These are phyloP conservation scores for Penicillium sp. DNA, from an alignment of 2,329 filamentous ascomycete genomes.

Conservation along the genomic window DNA sequence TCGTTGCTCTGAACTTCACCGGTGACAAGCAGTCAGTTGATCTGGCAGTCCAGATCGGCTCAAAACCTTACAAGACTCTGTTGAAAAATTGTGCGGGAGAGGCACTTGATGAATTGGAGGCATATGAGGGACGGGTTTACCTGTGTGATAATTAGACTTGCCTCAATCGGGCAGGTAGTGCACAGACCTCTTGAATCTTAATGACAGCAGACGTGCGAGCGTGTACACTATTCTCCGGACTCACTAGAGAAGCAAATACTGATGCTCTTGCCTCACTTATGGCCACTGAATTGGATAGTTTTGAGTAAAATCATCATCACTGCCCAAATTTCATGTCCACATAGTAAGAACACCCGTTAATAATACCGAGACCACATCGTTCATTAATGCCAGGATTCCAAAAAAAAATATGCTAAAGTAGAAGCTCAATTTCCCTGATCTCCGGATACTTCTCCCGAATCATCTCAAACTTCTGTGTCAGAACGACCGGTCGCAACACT, in stretches of 20 bases:
- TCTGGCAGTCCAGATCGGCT: conserved; percentile 23
- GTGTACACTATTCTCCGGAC: background rate
- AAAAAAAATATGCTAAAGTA: background rate
- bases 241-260: background rate
- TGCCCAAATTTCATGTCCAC: no score
- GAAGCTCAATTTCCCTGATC: conserved; percentile 16
- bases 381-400: background rate
- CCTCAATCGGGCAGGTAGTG: background rate
- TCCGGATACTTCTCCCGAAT: conserved; percentile 25
- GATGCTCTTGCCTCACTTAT: background rate
- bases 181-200: background rate
- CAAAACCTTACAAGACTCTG: background rate
- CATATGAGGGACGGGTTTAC: conserved; percentile 19
- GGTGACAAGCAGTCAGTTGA: conserved; percentile 36
- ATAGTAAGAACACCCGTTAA: no score
- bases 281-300: background rate
- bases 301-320: no score
- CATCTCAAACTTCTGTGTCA: conserved; percentile 48
- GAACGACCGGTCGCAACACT: conserved; percentile 50
- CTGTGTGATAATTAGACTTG: conserved; percentile 8
- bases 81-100: conserved; percentile 17
- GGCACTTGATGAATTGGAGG: conserved; percentile 10
- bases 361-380: background rate
- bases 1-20: conserved; percentile 56
- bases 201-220: background rate